phyloP scores from a whole-genome alignment of 1,139 yeast species.

The Nadsonia starkeyi-henricii region DNA sequence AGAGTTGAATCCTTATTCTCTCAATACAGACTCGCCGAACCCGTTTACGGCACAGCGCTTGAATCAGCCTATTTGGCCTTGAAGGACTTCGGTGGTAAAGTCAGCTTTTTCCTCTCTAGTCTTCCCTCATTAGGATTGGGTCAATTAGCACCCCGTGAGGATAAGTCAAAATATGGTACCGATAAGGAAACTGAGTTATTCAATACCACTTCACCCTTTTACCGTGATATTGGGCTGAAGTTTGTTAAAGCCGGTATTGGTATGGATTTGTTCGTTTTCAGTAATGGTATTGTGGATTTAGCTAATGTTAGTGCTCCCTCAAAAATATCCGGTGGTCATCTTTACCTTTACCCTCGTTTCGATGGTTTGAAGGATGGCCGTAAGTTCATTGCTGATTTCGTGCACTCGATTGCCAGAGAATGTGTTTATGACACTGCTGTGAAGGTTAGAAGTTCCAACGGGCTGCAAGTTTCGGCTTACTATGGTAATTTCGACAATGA shows the following conservation, averaged over 20 bases:
- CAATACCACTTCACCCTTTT: slow-evolving; percentile 49
- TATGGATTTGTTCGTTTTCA: slow-evolving; percentile 59
- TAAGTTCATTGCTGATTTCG: slow-evolving; percentile 47
- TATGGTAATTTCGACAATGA: slow-evolving; percentile 39
- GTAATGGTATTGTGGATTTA: slow-evolving; percentile 62
- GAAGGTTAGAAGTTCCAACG: slow-evolving; percentile 79
- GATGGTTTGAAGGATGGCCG: slow-evolving; percentile 58
- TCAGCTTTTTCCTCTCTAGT: slow-evolving; percentile 51
- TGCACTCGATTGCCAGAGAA: slow-evolving; percentile 18
- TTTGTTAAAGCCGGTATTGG: slow-evolving; percentile 53
- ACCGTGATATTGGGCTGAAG: slow-evolving; percentile 44
- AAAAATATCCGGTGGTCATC: slow-evolving; percentile 57
- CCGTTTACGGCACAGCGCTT: slow-evolving; percentile 71
- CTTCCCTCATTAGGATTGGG: slow-evolving; percentile 85
- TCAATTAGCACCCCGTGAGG: slow-evolving; percentile 40
- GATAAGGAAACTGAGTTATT: slow-evolving; percentile 39
- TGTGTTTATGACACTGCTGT: slow-evolving; percentile 72
- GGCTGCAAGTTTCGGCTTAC: slow-evolving; percentile 70
- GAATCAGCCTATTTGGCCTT: slow-evolving; percentile 57
- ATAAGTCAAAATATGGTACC: slow-evolving; percentile 22
- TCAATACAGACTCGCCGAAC: slow-evolving; percentile 41
- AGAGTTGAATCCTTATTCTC: slow-evolving; percentile 39
- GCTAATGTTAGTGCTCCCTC: slow-evolving; percentile 38
- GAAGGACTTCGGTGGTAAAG: slow-evolving; percentile 53
- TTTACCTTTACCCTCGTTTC: slow-evolving; percentile 56